These are phyloP conservation scores for Termitomyces sp. DNA, from an alignment of 768 basidiomycete genomes.

Conservation along the genomic window DNA sequence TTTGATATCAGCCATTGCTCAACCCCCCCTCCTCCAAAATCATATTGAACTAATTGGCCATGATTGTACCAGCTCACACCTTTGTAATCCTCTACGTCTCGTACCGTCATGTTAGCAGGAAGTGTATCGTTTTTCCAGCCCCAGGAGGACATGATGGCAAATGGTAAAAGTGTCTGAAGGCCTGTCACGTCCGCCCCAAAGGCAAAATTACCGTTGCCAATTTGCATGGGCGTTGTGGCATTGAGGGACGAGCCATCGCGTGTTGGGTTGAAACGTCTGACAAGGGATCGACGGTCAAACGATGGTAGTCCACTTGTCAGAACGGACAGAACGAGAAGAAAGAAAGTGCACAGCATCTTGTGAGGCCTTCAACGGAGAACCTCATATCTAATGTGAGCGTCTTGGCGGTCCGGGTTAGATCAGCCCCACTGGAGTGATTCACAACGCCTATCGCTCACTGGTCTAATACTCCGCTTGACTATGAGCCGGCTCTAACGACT, in stretches of 20 bases:
- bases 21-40: constrained; percentile 42
- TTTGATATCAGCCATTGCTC: constrained; percentile 54
- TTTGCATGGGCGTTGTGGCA: constrained; percentile 45
- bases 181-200: constrained; percentile 56
- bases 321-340: not conserved
- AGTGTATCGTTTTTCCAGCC: constrained; percentile 58
- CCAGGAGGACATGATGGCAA: constrained; percentile 52
- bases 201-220: constrained; percentile 59
- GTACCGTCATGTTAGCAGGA: constrained; percentile 33
- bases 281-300: constrained; percentile 40
- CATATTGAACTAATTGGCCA: constrained; percentile 42
- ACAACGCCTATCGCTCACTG: too few relatives aligned
- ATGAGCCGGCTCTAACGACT: not conserved
- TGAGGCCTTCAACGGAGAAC: not conserved
- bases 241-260: constrained; percentile 36
- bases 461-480: not conserved
- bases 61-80: constrained; percentile 49
- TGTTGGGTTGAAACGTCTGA: constrained; percentile 43
- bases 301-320: not conserved
- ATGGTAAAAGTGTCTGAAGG: constrained; percentile 52
- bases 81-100: constrained; percentile 38
- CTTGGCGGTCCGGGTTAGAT: not conserved
- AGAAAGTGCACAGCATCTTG: not conserved
- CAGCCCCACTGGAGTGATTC: not conserved
- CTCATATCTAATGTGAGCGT: not conserved